These are phyloP conservation scores for Trametes meyenii DNA, from an alignment of 768 basidiomycete genomes.

Conservation along the genomic window DNA sequence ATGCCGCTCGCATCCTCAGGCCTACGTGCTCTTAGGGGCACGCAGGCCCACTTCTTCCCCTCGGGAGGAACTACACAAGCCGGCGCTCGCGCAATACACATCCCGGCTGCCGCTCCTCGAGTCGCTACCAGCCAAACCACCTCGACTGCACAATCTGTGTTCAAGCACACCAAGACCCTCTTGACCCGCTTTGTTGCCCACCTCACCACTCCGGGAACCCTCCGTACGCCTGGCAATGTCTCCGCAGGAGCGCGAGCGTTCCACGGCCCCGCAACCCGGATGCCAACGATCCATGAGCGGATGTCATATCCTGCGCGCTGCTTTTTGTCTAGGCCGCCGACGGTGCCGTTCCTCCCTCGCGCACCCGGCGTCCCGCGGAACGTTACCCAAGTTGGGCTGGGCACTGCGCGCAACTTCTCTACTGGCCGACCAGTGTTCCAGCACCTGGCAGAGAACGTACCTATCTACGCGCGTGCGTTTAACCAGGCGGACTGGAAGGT, in stretches of 20 bases:
- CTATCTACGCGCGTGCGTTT: constrained; percentile 72
- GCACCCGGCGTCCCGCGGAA: constrained; percentile 50
- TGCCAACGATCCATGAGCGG: constrained; percentile 50
- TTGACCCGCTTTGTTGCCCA: constrained; percentile 58
- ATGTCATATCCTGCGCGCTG: constrained; percentile 59
- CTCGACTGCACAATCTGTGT: constrained; percentile 45
- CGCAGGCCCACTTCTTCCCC: constrained; percentile 25
- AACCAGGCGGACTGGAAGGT: constrained; percentile 75
- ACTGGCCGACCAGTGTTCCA: constrained; percentile 77
- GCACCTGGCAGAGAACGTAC: constrained; percentile 71
- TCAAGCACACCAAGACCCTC: constrained; percentile 57
- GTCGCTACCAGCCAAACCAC: constrained; percentile 35
- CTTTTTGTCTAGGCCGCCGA: constrained; percentile 50
- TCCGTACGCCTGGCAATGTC: constrained; percentile 33
- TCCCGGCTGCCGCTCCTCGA: constrained; percentile 43
- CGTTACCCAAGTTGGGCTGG: constrained; percentile 72
- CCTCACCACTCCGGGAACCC: constrained; percentile 56
- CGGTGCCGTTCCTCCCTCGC: constrained; percentile 59
- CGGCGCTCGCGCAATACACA: constrained; percentile 46
- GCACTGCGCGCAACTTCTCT: constrained; percentile 75
- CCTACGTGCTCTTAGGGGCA: constrained; percentile 28
- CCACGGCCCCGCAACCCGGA: constrained; percentile 30
- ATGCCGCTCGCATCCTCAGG: constrained; percentile 38
- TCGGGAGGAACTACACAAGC: constrained; percentile 26
- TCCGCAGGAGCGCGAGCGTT: constrained; percentile 32